Evolutionary conservation across 441 rosid species (phyloP), one percentile per base, ranked within the genome.

Genomic region (Populus trichocarpa): DNA sequence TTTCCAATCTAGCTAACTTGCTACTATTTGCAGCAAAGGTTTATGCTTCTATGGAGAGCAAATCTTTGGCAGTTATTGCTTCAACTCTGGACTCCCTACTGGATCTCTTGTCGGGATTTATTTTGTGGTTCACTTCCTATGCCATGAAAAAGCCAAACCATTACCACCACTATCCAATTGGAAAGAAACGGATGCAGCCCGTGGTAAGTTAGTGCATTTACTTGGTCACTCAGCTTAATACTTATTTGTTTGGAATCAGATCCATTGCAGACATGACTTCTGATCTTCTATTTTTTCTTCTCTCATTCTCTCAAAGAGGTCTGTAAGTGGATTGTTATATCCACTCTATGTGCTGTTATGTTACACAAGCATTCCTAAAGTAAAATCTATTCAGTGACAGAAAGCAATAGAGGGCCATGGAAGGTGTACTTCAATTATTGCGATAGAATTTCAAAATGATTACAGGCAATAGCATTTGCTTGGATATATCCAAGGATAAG

Each of bases 101-200:
- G 74, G 94, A 89, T 84, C 89, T 90, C 73, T 76, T 90, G 67
- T 89, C 92, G 20, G 95, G 93, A 8, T 88, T 89, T 71, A 87
- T 89, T 75, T 81, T 82, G 63, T 81, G 88, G 89, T 87, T 86
- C 74, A 88, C 90, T 30, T 83, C 90, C 13, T 71, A 85, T 63
- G 85, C 88, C 70, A 90, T 88, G 93, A 90, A 69, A 12, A 87
- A 82, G 46, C 90, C 90, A 63, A 90, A 90, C 74, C 88, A 82
- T 0, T 87, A 81, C 74, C 77, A 81, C 74, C 77, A 68, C 74
- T 88, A 89, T 80, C 93, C 93, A 5, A 86, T 89, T 61, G 93
- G 93, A 32, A 89, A 88, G 80, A 82, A 81, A 42, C 76, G 90
- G 74, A 89, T 89, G 93, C 93, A 89, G 35, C 93, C 91, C n/a